Percentiles rank a stretch among this genome's conserved stretches.
phyloP scores from a whole-genome alignment of 2,329 filamentous ascomycete species.

The Claviceps sp. region DNA sequence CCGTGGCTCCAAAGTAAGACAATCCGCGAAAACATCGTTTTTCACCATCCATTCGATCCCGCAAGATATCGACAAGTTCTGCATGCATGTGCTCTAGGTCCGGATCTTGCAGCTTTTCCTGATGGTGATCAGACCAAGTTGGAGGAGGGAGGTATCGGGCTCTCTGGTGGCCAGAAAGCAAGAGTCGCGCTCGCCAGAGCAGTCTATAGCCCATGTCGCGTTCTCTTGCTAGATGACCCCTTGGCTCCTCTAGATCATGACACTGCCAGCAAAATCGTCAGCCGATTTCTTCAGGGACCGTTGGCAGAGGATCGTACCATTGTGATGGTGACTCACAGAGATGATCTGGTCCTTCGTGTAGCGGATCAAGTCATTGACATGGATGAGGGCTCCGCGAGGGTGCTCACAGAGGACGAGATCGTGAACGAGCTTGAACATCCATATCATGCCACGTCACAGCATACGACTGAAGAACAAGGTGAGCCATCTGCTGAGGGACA shows the following conservation, averaged over 20 bases:
- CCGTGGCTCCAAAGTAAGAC: slow-evolving; percentile 55
- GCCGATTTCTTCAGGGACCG: slow-evolving; percentile 43
- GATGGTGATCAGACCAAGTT: slow-evolving; percentile 45
- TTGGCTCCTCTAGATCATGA: slow-evolving; percentile 50
- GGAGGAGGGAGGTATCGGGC: slow-evolving; percentile 48
- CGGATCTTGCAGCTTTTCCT: slow-evolving; percentile 42
- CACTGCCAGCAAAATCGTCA: slow-evolving; percentile 49
- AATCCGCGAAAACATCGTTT: slow-evolving; percentile 51
- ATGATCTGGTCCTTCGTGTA: slow-evolving; percentile 63
- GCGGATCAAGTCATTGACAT: slow-evolving; percentile 65
- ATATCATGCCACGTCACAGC: slow-evolving; percentile 16
- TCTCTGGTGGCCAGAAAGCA: slow-evolving; percentile 51
- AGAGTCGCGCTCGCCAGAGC: slow-evolving; percentile 50
- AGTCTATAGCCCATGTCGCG: slow-evolving; percentile 42
- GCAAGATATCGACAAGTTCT: slow-evolving; percentile 45
- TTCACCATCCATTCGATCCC: slow-evolving; percentile 42
- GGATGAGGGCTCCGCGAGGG: slow-evolving; percentile 40
- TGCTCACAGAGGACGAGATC: slow-evolving; percentile 33
- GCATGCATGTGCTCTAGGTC: slow-evolving; percentile 43
- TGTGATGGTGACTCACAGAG: slow-evolving; percentile 67
- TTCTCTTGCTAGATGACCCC: slow-evolving; percentile 49
- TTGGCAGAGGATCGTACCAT: slow-evolving; percentile 52
- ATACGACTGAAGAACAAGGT: slow-evolving; percentile 9
- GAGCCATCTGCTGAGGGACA: slow-evolving; percentile 20
- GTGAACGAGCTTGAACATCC: slow-evolving; percentile 24